A percentile compares a stretch with the other conserved stretches of the same genome.
Conservation (phyloP, 2,329 filamentous ascomycete species). For the Proliferodiscus dingleyae region DNA sequence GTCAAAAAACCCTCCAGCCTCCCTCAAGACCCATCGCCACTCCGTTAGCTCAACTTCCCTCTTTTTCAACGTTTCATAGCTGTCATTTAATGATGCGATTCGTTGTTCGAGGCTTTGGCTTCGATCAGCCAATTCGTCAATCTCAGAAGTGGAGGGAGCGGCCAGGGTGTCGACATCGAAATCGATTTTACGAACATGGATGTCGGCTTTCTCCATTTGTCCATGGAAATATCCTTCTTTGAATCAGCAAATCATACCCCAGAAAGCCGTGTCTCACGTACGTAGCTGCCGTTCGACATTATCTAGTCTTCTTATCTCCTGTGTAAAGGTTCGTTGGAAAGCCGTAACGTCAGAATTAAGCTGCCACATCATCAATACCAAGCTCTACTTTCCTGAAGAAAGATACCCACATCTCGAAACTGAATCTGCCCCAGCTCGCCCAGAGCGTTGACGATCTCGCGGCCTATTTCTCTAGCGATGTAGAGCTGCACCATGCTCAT, state of each 20-base stretch:
- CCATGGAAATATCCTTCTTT: slow-evolving; percentile 78
- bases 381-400: neutral
- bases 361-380: slow-evolving; percentile 35
- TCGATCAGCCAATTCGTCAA: slow-evolving; percentile 90
- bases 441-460: slow-evolving; percentile 93
- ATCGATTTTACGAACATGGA: slow-evolving; percentile 82
- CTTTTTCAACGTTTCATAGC: slow-evolving; percentile 97
- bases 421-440: slow-evolving; percentile 95
- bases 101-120: slow-evolving; percentile 90
- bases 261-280: slow-evolving; percentile 45
- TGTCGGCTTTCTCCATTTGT: slow-evolving; percentile 91
- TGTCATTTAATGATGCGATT: slow-evolving; percentile 88
- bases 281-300: slow-evolving; percentile 97
- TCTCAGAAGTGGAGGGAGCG: slow-evolving; percentile 86
- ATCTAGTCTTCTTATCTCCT: slow-evolving; percentile 93
- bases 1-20: slow-evolving; percentile 97
- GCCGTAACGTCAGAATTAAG: slow-evolving; percentile 89
- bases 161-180: slow-evolving; percentile 85
- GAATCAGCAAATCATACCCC: slow-evolving; percentile 12
- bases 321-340: slow-evolving; percentile 95
- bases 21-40: slow-evolving; percentile 95
- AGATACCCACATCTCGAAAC: slow-evolving; percentile 76
- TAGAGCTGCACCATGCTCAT: slow-evolving; percentile 99
- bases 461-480: slow-evolving; percentile 96
- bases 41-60: slow-evolving; percentile 94